phyloP scores from a whole-genome alignment of 352 stramenopile species.

The Pythium myriotylum region DNA sequence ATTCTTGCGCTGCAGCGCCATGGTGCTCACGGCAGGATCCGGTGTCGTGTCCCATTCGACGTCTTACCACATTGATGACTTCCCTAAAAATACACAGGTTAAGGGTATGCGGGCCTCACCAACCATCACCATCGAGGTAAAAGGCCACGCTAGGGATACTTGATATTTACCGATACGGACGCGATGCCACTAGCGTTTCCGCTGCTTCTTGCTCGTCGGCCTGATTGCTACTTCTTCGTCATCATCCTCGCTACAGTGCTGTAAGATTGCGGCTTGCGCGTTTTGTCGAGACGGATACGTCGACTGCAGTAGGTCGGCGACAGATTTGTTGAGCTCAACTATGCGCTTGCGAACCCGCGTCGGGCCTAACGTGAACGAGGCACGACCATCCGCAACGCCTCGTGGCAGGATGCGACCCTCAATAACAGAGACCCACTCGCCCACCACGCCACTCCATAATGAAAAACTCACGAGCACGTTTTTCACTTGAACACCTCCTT shows the following conservation, averaged over 20 bases:
- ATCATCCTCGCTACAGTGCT: neutral
- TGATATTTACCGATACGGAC: conserved; percentile 9
- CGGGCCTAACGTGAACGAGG: conserved; percentile 42
- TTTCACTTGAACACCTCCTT: conserved; percentile 43
- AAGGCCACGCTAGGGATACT: conserved; percentile 16
- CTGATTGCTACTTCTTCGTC: neutral
- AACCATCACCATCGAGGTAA: neutral
- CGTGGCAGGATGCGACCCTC: conserved; percentile 76
- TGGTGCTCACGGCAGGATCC: neutral
- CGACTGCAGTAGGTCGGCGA: conserved; percentile 55
- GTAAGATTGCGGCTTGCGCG: neutral
- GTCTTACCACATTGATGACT: neutral
- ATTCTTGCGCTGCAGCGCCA: conserved; percentile 64
- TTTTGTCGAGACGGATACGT: conserved; percentile 48
- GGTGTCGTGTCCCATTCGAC: neutral
- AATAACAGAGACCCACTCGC: conserved; percentile 71
- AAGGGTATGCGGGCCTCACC: too few species aligned
- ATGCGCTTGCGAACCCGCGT: conserved; percentile 42
- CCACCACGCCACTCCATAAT: conserved; percentile 53
- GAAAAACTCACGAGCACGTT: conserved; percentile 70
- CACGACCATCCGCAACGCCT: conserved; percentile 57
- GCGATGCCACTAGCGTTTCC: conserved; percentile 5
- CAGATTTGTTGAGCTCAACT: conserved; percentile 48
- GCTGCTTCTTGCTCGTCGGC: conserved; percentile 21
- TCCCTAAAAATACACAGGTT: neutral